Evolutionary conservation across 2,329 filamentous ascomycete species (phyloP).

Genomic region (Pseudogymnoascus sp.): DNA sequence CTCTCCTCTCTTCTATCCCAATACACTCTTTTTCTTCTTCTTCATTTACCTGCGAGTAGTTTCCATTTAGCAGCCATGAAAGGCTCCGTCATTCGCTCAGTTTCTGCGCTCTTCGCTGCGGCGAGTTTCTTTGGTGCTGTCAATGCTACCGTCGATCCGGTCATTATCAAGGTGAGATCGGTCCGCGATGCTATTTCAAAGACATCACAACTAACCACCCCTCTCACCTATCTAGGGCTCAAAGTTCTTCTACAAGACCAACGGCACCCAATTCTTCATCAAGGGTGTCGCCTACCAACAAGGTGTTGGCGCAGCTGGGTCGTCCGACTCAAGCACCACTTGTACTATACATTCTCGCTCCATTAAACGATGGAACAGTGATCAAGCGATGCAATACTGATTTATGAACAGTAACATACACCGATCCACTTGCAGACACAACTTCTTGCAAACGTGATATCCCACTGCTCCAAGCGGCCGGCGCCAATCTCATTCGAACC

Average conservation of each 20-base stretch:
- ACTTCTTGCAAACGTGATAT: conserved; percentile 73
- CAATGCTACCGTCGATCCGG: conserved; percentile 46
- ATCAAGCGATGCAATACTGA: background rate
- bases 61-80: background rate
- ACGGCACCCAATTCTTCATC: conserved; percentile 76
- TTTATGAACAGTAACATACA: conserved; percentile 43
- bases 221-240: conserved; percentile 17
- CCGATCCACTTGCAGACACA: conserved; percentile 70
- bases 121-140: conserved; percentile 37
- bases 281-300: conserved; percentile 93
- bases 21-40: background rate
- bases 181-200: background rate
- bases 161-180: conserved; percentile 34
- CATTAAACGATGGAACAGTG: conserved; percentile 14
- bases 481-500: conserved; percentile 87
- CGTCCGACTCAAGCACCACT: conserved; percentile 17
- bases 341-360: background rate
- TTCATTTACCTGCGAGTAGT: background rate
- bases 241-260: conserved; percentile 36
- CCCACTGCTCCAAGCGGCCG: conserved; percentile 64
- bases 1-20: background rate
- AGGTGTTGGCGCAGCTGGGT: conserved; percentile 49
- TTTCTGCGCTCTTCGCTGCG: conserved; percentile 35
- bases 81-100: background rate
- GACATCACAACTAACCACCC: background rate